These are phyloP conservation scores for Vitis hybrid DNA, from an alignment of 177 flowering plant genomes.

Conservation along the genomic window DNA sequence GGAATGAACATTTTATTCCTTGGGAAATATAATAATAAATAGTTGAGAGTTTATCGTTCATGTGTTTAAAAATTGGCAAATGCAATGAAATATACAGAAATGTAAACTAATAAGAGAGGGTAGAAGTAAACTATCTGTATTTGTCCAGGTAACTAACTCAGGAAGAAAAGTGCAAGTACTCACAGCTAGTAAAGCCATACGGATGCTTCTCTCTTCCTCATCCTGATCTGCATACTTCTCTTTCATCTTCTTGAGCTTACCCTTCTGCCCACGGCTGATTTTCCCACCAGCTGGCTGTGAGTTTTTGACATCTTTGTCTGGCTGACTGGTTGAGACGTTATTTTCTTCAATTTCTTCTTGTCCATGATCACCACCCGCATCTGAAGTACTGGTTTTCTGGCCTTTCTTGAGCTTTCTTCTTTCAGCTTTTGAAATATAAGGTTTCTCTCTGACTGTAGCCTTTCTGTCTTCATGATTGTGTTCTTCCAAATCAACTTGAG, in stretches of 20 bases:
- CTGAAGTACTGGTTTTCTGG: slow-evolving; percentile 26
- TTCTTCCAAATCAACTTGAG: slow-evolving; percentile 39
- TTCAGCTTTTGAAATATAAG: slow-evolving; percentile 85
- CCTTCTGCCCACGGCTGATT: slow-evolving; percentile 75
- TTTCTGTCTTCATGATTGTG: slow-evolving; percentile 37
- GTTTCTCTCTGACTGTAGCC: slow-evolving; percentile 52
- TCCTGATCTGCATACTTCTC: slow-evolving; percentile 96
- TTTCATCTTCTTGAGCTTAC: slow-evolving; percentile 92
- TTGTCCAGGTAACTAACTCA: background rate
- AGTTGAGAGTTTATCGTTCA: background rate
- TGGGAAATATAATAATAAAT: background rate
- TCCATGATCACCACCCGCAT: slow-evolving; percentile 28
- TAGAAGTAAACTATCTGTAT: too few relatives aligned
- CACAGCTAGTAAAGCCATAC: slow-evolving; percentile 91
- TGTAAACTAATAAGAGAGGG: background rate
- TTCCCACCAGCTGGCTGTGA: slow-evolving; percentile 51
- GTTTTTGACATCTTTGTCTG: slow-evolving; percentile 36
- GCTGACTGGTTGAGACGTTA: slow-evolving; percentile 17
- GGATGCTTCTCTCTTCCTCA: slow-evolving; percentile 86
- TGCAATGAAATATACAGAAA: background rate
- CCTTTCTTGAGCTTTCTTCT: slow-evolving; percentile 73
- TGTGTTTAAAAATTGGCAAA: background rate
- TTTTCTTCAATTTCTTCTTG: slow-evolving; percentile 34
- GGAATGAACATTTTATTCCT: background rate
- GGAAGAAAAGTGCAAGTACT: slow-evolving; percentile 31